Evolutionary conservation across 306 rosid genomes (phyloP), one percentile per base, ranked within the genome.

Genomic region (Acacia crassicarpa): DNA sequence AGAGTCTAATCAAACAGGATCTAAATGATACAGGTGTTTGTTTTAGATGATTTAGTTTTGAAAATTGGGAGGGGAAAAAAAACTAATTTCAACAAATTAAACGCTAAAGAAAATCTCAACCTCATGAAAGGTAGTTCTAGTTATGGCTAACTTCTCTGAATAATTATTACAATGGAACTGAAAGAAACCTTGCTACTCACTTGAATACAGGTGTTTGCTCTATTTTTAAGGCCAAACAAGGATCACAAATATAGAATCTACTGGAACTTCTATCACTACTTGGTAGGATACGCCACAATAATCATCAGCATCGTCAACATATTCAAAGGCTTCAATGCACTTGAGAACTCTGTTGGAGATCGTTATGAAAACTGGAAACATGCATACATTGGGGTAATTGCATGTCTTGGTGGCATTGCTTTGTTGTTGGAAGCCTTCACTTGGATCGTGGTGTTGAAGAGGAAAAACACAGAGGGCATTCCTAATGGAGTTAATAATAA

Each of bases 151-250:
- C 59, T 14, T 48, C 7, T 48, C 54, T 48, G 54, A 48, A 48
- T 15, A 15, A 13, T 1, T 58, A 22, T 9, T 58, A n/a, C 9
- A 58, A 58, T n/a, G 30, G 30, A n/a, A 22, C 65, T 58, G 14
- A 58, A 58, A 58, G 65, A 22, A 58, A 8, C 30, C 12, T 58
- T 58, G 13, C 30, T 44, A 14, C 3, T 6, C 32, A 23, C 25
- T 25, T 63, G 68, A 33, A 68, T 48, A n/a, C 48, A 93, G 97
- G 94, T 92, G 35, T 95, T 93, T 76, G 98, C 98, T 81, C 78
- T 95, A 72, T 91, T 95, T 68, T 72, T 95, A 81, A 95, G 99
- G 87, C 99, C 92, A 25, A 92, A 95, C 82, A 89, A 87, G 79
- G 97, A 93, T 53, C 97, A 95, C 79, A 95, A 92, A 70, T 81